These are phyloP conservation scores for Megacollybia marginata DNA, from an alignment of 768 basidiomycete genomes.

Conservation along the genomic window DNA sequence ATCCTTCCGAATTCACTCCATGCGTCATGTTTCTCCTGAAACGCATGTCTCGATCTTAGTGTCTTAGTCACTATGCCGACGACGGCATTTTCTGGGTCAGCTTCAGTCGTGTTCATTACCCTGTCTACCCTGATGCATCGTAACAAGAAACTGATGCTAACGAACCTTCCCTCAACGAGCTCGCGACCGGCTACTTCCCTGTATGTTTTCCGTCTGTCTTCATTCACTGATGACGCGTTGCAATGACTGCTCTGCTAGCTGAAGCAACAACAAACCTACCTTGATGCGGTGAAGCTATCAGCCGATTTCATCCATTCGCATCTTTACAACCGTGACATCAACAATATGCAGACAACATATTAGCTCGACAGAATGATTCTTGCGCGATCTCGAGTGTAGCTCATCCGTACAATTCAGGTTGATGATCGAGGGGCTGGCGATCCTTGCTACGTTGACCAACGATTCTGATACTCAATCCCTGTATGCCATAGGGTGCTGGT, in stretches of 20 bases:
- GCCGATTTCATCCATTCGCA: constrained; percentile 6
- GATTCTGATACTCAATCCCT: too few relatives aligned
- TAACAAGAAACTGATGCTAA: background rate
- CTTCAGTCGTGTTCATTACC: background rate
- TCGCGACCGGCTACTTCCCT: constrained; percentile 8
- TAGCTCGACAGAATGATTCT: constrained; percentile 3
- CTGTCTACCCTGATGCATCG: background rate
- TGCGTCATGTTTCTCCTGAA: too few relatives aligned
- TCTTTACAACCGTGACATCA: background rate
- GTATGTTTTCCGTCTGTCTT: background rate
- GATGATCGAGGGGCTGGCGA: too few relatives aligned
- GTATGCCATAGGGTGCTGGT: too few relatives aligned
- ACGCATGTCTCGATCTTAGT: too few relatives aligned
- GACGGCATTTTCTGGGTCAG: constrained; percentile 1
- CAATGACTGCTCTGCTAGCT: constrained; percentile 3
- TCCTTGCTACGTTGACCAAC: too few relatives aligned
- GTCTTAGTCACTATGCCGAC: too few relatives aligned
- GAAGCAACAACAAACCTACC: constrained; percentile 6
- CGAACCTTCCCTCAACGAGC: constrained; percentile 2
- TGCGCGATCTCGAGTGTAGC: background rate
- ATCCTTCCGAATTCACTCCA: too few relatives aligned
- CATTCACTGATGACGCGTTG: background rate
- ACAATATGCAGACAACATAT: background rate
- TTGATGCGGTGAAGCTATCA: constrained; percentile 2
- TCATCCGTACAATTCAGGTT: background rate